Conservation (phyloP, 192 early-diverging fungal genomes). For the Entomortierella beljakovae region DNA sequence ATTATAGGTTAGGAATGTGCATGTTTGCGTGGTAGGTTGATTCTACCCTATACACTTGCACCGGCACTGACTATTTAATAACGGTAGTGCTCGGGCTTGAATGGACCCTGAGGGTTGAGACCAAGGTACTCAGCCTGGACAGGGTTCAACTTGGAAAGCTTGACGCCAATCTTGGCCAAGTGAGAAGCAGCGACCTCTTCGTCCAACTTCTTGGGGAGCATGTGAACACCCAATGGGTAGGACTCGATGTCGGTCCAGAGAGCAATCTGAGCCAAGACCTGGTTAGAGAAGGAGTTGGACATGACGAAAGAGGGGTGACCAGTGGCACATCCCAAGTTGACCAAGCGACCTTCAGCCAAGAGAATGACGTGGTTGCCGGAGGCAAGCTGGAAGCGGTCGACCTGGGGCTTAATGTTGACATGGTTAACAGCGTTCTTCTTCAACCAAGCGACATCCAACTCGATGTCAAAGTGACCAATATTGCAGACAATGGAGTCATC, state of each 20-base stretch:
- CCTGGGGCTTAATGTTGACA: constrained; percentile 99
- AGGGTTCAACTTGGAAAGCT: constrained; percentile 84
- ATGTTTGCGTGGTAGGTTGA: not conserved
- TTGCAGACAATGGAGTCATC: constrained; percentile 99
- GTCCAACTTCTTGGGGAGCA: constrained; percentile 99
- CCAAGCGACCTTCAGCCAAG: constrained; percentile 98
- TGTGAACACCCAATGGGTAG: constrained; percentile 97
- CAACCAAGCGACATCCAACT: constrained; percentile 99
- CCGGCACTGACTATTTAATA: constrained; percentile 60
- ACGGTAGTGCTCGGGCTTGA: constrained; percentile 98
- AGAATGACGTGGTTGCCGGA: constrained; percentile 96
- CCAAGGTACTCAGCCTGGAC: constrained; percentile 57
- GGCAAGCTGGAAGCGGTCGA: constrained; percentile 95
- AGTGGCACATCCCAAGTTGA: constrained; percentile 99
- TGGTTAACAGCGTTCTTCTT: constrained; percentile 89
- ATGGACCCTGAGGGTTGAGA: constrained; percentile 72
- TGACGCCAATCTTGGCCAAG: constrained; percentile 94
- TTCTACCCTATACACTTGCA: constrained; percentile 11
- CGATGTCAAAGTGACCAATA: constrained; percentile 99
- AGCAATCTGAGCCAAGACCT: constrained; percentile 98
- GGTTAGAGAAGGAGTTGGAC: constrained; percentile 99
- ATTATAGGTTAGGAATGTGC: not conserved
- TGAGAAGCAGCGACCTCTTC: constrained; percentile 98
- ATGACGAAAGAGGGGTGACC: constrained; percentile 99
- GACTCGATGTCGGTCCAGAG: constrained; percentile 92